Evolutionary conservation across 2,329 filamentous ascomycete genomes (phyloP).

Genomic region (Coleophoma cylindrospora): DNA sequence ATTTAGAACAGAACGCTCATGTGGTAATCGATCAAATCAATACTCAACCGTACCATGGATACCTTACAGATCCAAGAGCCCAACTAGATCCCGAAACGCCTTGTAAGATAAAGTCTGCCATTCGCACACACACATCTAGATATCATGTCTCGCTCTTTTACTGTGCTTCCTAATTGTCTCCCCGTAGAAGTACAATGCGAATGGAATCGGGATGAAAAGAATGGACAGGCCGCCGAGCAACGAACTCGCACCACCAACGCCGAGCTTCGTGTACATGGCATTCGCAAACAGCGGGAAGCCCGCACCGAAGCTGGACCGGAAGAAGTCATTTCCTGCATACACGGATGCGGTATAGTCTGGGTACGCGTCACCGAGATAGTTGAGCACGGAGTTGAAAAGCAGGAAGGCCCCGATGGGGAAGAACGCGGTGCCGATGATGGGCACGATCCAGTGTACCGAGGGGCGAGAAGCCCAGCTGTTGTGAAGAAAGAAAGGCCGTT

Average conservation of each 20-base stretch:
- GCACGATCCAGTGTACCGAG: slow-evolving; percentile 49
- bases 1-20: too few species aligned
- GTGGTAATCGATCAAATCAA: too few species aligned
- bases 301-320: slow-evolving; percentile 28
- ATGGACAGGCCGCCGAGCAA: background rate
- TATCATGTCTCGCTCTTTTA: background rate
- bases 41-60: too few species aligned
- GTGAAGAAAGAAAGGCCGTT: too few species aligned
- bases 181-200: background rate
- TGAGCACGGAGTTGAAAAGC: slow-evolving; percentile 42
- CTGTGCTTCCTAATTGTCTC: background rate
- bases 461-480: slow-evolving; percentile 46
- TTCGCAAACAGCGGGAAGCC: slow-evolving; percentile 29
- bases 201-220: background rate
- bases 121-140: background rate
- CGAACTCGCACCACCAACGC: background rate
- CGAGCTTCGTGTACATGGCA: slow-evolving; percentile 28
- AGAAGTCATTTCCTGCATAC: slow-evolving; percentile 31
- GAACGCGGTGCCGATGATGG: slow-evolving; percentile 42
- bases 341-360: slow-evolving; percentile 31
- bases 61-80: too few species aligned
- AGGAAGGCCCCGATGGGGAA: slow-evolving; percentile 36
- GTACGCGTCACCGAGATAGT: slow-evolving; percentile 33
- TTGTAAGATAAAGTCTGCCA: too few species aligned
- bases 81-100: too few species aligned